Conservation (phyloP, 2,329 filamentous ascomycete genomes). For the Pleomassaria siparia region DNA sequence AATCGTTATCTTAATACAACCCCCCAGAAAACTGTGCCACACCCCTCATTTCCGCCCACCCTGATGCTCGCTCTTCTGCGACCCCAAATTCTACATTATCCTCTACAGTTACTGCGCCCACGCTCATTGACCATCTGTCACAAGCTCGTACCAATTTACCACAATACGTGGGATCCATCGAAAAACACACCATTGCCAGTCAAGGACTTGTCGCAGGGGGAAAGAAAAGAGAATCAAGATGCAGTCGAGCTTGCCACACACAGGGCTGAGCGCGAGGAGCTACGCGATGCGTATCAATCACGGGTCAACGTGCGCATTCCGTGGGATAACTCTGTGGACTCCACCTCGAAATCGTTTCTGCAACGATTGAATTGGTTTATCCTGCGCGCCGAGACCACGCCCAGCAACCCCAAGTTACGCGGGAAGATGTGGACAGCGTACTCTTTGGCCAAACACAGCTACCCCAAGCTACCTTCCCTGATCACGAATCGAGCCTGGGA, state of each 20-base stretch:
- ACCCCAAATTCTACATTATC: conserved; percentile 24
- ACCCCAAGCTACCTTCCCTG: conserved; percentile 15
- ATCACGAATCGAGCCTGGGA: conserved; percentile 37
- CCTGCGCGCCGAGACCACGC: conserved; percentile 4
- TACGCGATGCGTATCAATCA: conserved; percentile 6
- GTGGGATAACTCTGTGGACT: background rate
- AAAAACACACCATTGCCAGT: conserved; percentile 8
- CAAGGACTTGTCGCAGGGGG: conserved; percentile 4
- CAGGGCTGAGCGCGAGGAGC: conserved; percentile 12
- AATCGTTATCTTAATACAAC: background rate
- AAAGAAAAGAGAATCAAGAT: background rate
- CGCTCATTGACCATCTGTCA: conserved; percentile 30
- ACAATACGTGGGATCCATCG: conserved; percentile 31
- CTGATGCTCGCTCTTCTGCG: conserved; percentile 29
- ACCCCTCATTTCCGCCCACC: background rate
- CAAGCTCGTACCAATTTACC: conserved; percentile 20
- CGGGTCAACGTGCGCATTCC: background rate
- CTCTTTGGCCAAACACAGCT: conserved; percentile 17
- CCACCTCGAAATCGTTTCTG: conserved; percentile 4
- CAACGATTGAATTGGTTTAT: conserved; percentile 19
- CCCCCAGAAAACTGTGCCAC: background rate
- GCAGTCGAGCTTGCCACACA: conserved; percentile 2
- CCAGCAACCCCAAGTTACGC: conserved; percentile 9
- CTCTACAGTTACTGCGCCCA: conserved; percentile 9
- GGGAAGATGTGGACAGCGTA: conserved; percentile 37